These are phyloP conservation scores for Cenchrus purpureus DNA, from an alignment of 176 grass and related monocot genomes.

Conservation along the genomic window DNA sequence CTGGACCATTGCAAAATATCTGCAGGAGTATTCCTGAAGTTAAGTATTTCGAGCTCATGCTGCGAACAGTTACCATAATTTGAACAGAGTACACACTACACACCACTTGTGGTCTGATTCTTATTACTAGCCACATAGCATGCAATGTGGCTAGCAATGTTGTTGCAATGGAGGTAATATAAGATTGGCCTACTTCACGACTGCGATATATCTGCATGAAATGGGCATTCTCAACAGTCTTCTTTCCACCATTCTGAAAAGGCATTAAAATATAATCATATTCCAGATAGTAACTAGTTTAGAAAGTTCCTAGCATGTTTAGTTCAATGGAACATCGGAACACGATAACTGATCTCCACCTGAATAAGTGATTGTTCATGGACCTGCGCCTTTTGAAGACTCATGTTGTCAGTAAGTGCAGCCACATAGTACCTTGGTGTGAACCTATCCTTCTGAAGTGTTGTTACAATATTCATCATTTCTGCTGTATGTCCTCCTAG, in stretches of 20 bases:
- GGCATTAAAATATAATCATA: conserved; percentile 11
- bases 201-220: conserved; percentile 91
- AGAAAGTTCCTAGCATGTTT: not conserved
- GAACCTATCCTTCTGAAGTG: conserved; percentile 82
- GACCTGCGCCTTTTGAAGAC: conserved; percentile 81
- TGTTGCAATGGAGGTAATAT: conserved; percentile 78
- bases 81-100: not conserved
- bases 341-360: conserved; percentile 27
- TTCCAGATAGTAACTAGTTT: not conserved
- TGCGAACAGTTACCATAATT: conserved; percentile 27
- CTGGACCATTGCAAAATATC: conserved; percentile 96
- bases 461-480: conserved; percentile 85
- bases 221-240: conserved; percentile 40
- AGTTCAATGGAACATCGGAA: not conserved
- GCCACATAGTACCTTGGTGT: conserved; percentile 79
- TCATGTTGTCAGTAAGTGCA: conserved; percentile 92
- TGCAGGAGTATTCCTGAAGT: conserved; percentile 42
- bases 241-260: conserved; percentile 53
- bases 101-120: conserved; percentile 96
- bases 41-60: conserved; percentile 30
- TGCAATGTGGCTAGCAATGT: conserved; percentile 74
- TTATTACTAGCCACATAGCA: conserved; percentile 81
- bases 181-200: conserved; percentile 96
- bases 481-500: conserved; percentile 91
- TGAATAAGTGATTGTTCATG: conserved; percentile 72